Percentiles rank a stretch among this genome's conserved stretches.
phyloP scores from a whole-genome alignment of 495 filamentous ascomycete species.

The Patellaria atrata region DNA sequence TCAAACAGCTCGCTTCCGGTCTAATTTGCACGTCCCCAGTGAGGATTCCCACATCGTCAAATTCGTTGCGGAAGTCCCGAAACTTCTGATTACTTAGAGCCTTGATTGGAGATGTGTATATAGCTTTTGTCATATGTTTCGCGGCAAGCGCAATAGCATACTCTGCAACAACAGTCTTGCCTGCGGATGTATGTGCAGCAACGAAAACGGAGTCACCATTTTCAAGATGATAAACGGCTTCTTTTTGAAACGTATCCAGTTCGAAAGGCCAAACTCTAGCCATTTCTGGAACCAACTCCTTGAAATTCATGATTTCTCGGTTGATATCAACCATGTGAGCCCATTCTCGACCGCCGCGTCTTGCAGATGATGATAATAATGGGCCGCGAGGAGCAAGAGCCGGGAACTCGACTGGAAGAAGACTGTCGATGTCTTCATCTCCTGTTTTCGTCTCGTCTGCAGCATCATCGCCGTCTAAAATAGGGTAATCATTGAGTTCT shows the following conservation, averaged over 20 bases:
- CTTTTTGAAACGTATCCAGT: constrained; percentile 94
- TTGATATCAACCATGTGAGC: constrained; percentile 96
- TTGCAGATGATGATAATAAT: constrained; percentile 55
- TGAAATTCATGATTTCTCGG: constrained; percentile 77
- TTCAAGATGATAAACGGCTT: constrained; percentile 94
- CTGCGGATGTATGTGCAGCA: constrained; percentile 95
- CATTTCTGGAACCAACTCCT: constrained; percentile 89
- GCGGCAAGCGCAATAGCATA: constrained; percentile 93
- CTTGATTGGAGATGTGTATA: constrained; percentile 98
- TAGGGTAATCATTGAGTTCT: constrained; percentile 25
- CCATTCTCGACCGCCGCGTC: constrained; percentile 74
- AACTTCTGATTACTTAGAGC: constrained; percentile 98
- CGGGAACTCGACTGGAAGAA: constrained; percentile 89
- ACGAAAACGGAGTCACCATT: constrained; percentile 96
- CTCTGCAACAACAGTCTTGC: constrained; percentile 95
- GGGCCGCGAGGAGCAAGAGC: constrained; percentile 71
- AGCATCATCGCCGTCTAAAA: constrained; percentile 7
- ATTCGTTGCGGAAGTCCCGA: constrained; percentile 74
- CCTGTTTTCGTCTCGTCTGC: constrained; percentile 28
- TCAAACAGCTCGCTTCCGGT: constrained; percentile 91
- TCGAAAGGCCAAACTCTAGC: constrained; percentile 93
- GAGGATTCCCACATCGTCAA: constrained; percentile 91
- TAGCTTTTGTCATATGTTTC: constrained; percentile 97
- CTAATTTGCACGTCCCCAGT: constrained; percentile 98
- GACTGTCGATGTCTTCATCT: constrained; percentile 73